phyloP scores from a whole-genome alignment of 148 eudicot species.

The Salicornia ramosissima region DNA sequence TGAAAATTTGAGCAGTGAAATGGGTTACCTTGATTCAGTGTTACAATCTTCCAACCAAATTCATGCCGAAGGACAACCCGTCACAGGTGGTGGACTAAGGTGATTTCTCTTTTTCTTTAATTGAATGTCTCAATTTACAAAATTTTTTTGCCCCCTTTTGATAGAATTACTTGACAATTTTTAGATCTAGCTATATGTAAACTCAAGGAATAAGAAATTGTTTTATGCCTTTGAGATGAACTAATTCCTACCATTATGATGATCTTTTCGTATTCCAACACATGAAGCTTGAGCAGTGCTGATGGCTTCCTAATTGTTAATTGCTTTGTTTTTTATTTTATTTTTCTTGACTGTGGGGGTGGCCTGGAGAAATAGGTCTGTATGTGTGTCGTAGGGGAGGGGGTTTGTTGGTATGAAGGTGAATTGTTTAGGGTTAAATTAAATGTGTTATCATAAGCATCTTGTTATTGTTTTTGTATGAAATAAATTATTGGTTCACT shows the following conservation, averaged over 20 bases:
- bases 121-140: not conserved
- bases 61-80: slow-evolving; percentile 65
- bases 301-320: too few species aligned
- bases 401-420: too few species aligned
- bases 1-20: slow-evolving; percentile 32
- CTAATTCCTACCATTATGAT: not conserved
- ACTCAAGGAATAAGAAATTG: not conserved
- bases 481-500: too few species aligned
- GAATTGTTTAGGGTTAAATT: too few species aligned
- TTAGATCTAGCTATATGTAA: slow-evolving; percentile 7
- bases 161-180: not conserved
- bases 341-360: too few species aligned
- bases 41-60: slow-evolving; percentile 61
- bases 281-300: too few species aligned
- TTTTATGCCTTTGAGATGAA: slow-evolving; percentile 1
- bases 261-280: not conserved
- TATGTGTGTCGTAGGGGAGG: too few species aligned
- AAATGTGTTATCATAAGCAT: too few species aligned
- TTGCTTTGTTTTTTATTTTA: too few species aligned
- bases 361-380: too few species aligned
- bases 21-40: slow-evolving; percentile 90
- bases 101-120: slow-evolving; percentile 11
- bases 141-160: not conserved
- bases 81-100: slow-evolving; percentile 89
- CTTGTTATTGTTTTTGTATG: too few species aligned